Evolutionary conservation across 2,329 filamentous ascomycete genomes (phyloP).

Genomic region (Cryphonectria parasitica): DNA sequence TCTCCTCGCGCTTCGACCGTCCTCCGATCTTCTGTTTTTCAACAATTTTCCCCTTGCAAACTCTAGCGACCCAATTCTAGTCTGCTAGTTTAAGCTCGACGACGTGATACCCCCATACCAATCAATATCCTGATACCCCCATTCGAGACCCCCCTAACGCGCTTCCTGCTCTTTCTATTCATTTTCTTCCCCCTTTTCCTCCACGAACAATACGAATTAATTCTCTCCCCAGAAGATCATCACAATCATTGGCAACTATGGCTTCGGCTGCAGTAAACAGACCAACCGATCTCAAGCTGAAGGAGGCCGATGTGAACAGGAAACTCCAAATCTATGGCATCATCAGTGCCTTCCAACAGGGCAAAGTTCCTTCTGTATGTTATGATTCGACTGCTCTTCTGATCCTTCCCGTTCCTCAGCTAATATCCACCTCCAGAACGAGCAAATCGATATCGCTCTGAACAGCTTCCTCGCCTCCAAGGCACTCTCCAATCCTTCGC

Average conservation of each 20-base stretch:
- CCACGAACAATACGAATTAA: background rate
- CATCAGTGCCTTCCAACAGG: conserved; percentile 78
- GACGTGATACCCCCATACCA: conserved; percentile 23
- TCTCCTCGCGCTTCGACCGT: conserved; percentile 3
- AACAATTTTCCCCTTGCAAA: conserved; percentile 5
- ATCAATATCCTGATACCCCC: conserved; percentile 20
- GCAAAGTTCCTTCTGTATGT: conserved; percentile 87
- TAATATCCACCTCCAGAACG: conserved; percentile 63
- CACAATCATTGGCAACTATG: conserved; percentile 21
- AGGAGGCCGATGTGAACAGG: conserved; percentile 85
- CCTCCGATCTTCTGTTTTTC: background rate
- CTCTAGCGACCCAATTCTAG: background rate
- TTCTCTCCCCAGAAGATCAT: background rate
- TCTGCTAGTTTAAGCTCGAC: background rate
- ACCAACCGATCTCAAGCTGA: conserved; percentile 72
- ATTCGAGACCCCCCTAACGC: background rate
- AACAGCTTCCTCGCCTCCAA: conserved; percentile 82
- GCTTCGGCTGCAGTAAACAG: conserved; percentile 63
- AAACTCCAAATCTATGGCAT: conserved; percentile 97
- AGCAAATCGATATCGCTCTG: conserved; percentile 92
- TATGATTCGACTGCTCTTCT: background rate
- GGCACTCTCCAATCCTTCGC: conserved; percentile 70
- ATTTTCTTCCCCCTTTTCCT: too few relatives aligned
- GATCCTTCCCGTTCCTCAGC: conserved; percentile 6
- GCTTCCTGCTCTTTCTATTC: too few relatives aligned